Conservation (phyloP, 192 early-diverging fungal species). For the Mortierella claussenii region DNA sequence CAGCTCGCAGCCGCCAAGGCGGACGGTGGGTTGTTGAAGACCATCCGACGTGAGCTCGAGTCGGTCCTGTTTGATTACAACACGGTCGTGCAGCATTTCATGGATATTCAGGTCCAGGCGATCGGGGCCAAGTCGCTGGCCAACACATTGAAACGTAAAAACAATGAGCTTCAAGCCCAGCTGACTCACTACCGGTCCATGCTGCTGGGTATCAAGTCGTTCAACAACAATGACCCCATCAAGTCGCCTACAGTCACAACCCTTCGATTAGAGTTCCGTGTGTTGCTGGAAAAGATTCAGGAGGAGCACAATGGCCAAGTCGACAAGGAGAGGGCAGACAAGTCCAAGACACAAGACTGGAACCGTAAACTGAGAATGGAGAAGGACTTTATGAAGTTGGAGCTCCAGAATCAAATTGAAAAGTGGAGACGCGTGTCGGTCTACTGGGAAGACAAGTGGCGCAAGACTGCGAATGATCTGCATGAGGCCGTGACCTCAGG, state of each 20-base stretch:
- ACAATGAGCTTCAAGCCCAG: slow-evolving; percentile 36
- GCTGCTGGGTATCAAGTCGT: slow-evolving; percentile 48
- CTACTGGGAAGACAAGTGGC: slow-evolving; percentile 51
- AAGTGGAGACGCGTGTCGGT: slow-evolving; percentile 45
- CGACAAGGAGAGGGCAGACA: slow-evolving; percentile 29
- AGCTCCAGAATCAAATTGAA: slow-evolving; percentile 50
- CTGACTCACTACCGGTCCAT: slow-evolving; percentile 37
- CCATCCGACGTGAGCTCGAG: slow-evolving; percentile 45
- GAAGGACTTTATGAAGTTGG: slow-evolving; percentile 50
- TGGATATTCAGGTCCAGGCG: slow-evolving; percentile 46
- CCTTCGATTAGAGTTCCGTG: slow-evolving; percentile 32
- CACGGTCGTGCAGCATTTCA: slow-evolving; percentile 49
- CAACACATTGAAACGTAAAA: slow-evolving; percentile 34
- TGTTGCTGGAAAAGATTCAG: slow-evolving; percentile 44
- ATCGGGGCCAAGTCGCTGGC: slow-evolving; percentile 41
- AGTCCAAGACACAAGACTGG: slow-evolving; percentile 40
- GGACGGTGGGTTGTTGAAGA: slow-evolving; percentile 39
- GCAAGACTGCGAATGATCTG: slow-evolving; percentile 41
- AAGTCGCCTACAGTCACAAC: slow-evolving; percentile 45
- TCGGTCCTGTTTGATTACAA: slow-evolving; percentile 49
- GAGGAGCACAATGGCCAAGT: slow-evolving; percentile 38
- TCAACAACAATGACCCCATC: slow-evolving; percentile 53
- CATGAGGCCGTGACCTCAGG: slow-evolving; percentile 34
- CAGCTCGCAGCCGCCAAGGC: slow-evolving; percentile 32
- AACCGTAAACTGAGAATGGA: slow-evolving; percentile 45